Percentiles rank a stretch among this genome's conserved stretches.
Conservation (phyloP, 2,329 filamentous ascomycete genomes). For the Talaromyces sp. region DNA sequence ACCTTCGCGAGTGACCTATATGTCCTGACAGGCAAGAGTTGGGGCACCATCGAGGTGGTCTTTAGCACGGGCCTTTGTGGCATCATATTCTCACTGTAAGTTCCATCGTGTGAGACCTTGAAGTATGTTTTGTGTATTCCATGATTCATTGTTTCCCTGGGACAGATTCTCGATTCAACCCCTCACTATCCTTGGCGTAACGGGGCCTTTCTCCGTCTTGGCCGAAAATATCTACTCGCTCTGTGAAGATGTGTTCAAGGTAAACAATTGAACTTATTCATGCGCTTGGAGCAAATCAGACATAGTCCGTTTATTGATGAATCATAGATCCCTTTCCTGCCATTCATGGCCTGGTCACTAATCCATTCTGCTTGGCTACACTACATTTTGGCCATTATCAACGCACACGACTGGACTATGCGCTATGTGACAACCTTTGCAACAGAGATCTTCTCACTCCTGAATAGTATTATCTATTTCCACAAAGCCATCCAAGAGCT, state of each 20-base stretch:
- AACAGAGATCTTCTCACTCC: constrained; percentile 67
- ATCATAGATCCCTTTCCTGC: constrained; percentile 55
- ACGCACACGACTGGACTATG: constrained; percentile 72
- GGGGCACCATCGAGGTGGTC: constrained; percentile 69
- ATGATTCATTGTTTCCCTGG: not conserved
- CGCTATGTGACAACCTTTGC: constrained; percentile 69
- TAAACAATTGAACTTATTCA: constrained; percentile 27
- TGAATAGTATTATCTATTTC: constrained; percentile 71
- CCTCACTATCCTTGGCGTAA: constrained; percentile 67
- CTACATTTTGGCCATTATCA: constrained; percentile 65
- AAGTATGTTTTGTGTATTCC: not conserved
- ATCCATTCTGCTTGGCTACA: constrained; percentile 70
- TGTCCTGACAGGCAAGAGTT: constrained; percentile 63
- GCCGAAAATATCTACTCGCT: constrained; percentile 67
- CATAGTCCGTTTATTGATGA: not conserved
- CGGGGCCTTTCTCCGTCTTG: constrained; percentile 68
- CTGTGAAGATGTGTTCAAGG: constrained; percentile 58
- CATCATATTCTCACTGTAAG: constrained; percentile 62
- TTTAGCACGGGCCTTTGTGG: constrained; percentile 68
- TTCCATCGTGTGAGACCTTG: not conserved
- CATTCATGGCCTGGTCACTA: constrained; percentile 69
- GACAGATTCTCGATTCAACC: constrained; percentile 61
- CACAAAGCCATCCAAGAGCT: constrained; percentile 68
- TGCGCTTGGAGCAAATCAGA: not conserved
- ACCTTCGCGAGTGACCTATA: constrained; percentile 69